Conservation (phyloP, 2,329 filamentous ascomycete species). For the Ophiostoma australiae region DNA sequence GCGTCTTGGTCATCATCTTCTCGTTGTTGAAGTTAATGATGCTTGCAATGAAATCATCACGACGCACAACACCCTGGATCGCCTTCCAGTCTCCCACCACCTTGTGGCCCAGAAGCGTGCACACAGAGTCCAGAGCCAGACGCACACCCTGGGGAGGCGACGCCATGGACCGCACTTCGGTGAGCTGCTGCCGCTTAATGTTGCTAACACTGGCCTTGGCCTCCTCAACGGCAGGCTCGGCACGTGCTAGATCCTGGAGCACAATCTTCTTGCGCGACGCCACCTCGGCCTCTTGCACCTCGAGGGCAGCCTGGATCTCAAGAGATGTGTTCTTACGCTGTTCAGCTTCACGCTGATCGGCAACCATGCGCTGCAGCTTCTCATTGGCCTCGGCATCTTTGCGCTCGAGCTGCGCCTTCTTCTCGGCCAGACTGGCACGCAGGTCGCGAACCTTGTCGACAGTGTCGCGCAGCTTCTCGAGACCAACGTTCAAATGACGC, state of each 20-base stretch:
- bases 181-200: constrained; percentile 95
- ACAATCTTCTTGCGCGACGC: constrained; percentile 79
- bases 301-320: constrained; percentile 80
- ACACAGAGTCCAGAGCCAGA: constrained; percentile 92
- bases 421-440: constrained; percentile 82
- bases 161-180: constrained; percentile 94
- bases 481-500: constrained; percentile 92
- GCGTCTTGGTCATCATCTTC: constrained; percentile 78
- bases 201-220: constrained; percentile 96
- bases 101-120: constrained; percentile 86
- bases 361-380: constrained; percentile 95
- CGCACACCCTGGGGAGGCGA: constrained; percentile 87
- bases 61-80: constrained; percentile 80
- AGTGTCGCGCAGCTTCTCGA: constrained; percentile 94
- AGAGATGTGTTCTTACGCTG: constrained; percentile 82
- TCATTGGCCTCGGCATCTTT: constrained; percentile 96
- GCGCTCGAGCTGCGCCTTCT: constrained; percentile 86
- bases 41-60: constrained; percentile 94
- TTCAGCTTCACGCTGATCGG: constrained; percentile 90
- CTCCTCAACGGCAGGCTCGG: constrained; percentile 87
- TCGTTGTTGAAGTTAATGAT: constrained; percentile 98
- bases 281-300: constrained; percentile 85
- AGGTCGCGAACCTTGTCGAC: constrained; percentile 96
- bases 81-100: constrained; percentile 83
- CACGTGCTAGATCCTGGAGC: constrained; percentile 77